phyloP scores from a whole-genome alignment of 108 stramenopile genomes.

The Nitzschia putrida region DNA sequence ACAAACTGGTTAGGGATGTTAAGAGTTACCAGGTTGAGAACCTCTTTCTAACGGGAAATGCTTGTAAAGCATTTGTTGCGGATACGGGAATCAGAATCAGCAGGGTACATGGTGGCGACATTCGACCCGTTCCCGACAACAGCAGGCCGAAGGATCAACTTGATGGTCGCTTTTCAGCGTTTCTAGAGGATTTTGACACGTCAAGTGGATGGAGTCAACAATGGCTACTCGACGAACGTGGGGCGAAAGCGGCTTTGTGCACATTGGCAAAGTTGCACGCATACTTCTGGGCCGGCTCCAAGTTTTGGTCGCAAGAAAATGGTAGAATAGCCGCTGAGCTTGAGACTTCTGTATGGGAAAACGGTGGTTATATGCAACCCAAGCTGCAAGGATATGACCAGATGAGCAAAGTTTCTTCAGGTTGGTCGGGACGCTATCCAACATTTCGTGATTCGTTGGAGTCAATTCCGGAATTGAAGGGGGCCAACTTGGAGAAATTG shows the following conservation, averaged over 20 bases:
- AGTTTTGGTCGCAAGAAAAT: constrained; percentile 55
- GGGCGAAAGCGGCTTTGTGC: constrained; percentile 41
- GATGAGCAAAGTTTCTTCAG: constrained; percentile 47
- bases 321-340: constrained; percentile 49
- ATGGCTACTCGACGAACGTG: constrained; percentile 50
- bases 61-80: constrained; percentile 37
- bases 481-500: constrained; percentile 32
- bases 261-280: constrained; percentile 71
- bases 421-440: constrained; percentile 39
- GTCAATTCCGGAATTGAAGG: constrained; percentile 34
- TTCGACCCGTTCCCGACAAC: constrained; percentile 37
- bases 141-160: constrained; percentile 43
- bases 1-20: constrained; percentile 63
- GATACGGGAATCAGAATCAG: constrained; percentile 52
- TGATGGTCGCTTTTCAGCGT: constrained; percentile 49
- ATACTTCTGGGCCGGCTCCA: constrained; percentile 65
- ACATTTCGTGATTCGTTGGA: constrained; percentile 38
- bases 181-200: constrained; percentile 60
- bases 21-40: constrained; percentile 59
- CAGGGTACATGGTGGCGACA: constrained; percentile 41
- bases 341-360: constrained; percentile 51
- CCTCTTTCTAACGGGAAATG: constrained; percentile 49
- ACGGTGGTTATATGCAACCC: constrained; percentile 70
- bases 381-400: constrained; percentile 56
- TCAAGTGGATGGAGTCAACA: constrained; percentile 61